Evolutionary conservation across 2,329 filamentous ascomycete genomes (phyloP).

Genomic region (Cladobotryum mycophilum): DNA sequence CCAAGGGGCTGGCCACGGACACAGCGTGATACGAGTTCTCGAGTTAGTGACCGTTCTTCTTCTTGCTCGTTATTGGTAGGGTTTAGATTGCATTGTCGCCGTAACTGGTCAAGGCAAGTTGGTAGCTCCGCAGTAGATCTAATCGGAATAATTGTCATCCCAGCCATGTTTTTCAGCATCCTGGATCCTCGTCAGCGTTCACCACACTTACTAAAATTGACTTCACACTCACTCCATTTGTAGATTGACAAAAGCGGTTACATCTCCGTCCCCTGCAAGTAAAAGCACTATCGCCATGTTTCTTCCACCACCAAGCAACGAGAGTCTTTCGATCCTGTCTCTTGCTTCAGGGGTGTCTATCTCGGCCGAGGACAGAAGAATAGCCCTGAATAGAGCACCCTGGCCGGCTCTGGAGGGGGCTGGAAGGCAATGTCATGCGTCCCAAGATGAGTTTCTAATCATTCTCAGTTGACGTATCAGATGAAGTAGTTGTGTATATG

Average conservation of each 20-base stretch:
- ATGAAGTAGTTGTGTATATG: neutral
- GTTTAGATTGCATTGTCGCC: conserved; percentile 17
- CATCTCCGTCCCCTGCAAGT: conserved; percentile 26
- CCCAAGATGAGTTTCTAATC: conserved; percentile 34
- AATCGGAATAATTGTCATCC: conserved; percentile 39
- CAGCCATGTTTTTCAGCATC: conserved; percentile 24
- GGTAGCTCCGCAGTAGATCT: conserved; percentile 29
- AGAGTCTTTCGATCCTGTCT: conserved; percentile 35
- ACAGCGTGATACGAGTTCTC: conserved; percentile 19
- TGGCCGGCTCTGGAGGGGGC: neutral
- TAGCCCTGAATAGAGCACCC: conserved; percentile 25
- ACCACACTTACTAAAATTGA: neutral
- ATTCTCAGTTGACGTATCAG: conserved; percentile 5
- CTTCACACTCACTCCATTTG: conserved; percentile 35
- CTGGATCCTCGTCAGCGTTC: conserved; percentile 18
- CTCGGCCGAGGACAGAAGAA: conserved; percentile 36
- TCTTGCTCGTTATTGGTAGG: neutral
- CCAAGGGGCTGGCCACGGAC: conserved; percentile 22
- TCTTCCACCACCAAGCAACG: conserved; percentile 32
- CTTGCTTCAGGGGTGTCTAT: conserved; percentile 22
- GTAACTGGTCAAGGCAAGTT: conserved; percentile 33
- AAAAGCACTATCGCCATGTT: conserved; percentile 41
- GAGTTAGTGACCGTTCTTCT: neutral
- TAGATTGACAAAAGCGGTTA: conserved; percentile 34
- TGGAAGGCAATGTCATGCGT: conserved; percentile 42